Evolutionary conservation across 2,329 filamentous ascomycete genomes (phyloP).

Genomic region (Arthrocladium fulminans): DNA sequence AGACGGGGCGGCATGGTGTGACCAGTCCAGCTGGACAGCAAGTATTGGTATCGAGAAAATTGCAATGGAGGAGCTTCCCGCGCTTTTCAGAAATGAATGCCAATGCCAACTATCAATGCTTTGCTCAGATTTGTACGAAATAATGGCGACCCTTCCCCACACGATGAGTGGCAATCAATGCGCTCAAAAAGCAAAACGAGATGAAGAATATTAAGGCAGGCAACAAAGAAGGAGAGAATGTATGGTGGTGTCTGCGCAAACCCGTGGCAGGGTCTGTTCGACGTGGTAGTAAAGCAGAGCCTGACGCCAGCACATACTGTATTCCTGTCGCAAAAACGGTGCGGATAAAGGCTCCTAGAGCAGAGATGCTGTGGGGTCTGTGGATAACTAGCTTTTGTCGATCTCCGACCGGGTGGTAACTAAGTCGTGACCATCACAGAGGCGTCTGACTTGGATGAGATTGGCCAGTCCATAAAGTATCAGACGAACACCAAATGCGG

Average conservation of each 20-base stretch:
- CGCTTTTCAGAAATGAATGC: neutral
- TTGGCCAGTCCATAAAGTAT: neutral
- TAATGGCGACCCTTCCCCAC: too few species aligned
- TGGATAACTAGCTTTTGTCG: neutral
- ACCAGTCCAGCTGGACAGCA: neutral
- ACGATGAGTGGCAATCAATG: too few species aligned
- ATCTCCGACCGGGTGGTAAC: neutral
- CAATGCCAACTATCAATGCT: too few species aligned
- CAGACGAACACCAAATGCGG: neutral
- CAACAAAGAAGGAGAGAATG: neutral
- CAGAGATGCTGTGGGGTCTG: neutral
- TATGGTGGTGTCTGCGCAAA: neutral
- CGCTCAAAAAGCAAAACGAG: too few species aligned
- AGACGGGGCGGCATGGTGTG: neutral
- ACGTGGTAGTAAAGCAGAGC: neutral
- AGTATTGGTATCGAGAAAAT: too few species aligned
- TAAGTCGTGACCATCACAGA: neutral
- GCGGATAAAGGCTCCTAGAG: neutral
- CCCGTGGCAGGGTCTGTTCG: neutral
- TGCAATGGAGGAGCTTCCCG: neutral
- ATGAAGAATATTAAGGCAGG: neutral
- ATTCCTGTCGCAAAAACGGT: neutral
- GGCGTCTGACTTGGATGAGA: neutral
- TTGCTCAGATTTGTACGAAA: too few species aligned
- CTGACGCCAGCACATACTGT: neutral